Percentiles rank a stretch among this genome's conserved stretches.
These are phyloP conservation scores for Allantophomopsis cytisporea DNA, from an alignment of 2,329 filamentous ascomycete species.

Conservation along the genomic window DNA sequence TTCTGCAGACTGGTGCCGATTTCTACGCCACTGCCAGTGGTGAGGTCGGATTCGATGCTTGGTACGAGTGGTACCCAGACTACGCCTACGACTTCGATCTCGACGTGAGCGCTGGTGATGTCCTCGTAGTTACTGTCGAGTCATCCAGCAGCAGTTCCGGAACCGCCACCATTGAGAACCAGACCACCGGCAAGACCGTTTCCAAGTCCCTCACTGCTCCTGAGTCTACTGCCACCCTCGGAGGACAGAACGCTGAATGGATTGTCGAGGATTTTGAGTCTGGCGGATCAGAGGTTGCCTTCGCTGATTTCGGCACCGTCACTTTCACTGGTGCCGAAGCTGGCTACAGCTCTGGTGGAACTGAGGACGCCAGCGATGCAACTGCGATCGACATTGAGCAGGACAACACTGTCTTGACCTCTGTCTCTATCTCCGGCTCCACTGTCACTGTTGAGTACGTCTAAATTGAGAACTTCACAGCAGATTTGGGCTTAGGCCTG, in stretches of 20 bases:
- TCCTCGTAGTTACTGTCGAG: conserved; percentile 23
- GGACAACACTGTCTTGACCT: background rate
- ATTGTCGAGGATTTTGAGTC: conserved; percentile 34
- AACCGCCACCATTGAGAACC: conserved; percentile 28
- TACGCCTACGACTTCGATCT: conserved; percentile 24
- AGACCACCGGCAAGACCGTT: conserved; percentile 26
- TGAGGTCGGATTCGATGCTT: conserved; percentile 28
- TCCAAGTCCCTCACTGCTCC: conserved; percentile 25
- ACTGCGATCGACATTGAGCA: conserved; percentile 25
- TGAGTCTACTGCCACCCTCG: conserved; percentile 14
- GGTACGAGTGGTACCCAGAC: conserved; percentile 31
- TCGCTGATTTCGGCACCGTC: conserved; percentile 31
- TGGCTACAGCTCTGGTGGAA: conserved; percentile 8
- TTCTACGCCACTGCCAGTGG: conserved; percentile 26
- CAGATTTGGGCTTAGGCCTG: too few species aligned
- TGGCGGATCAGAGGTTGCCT: conserved; percentile 22
- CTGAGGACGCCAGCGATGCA: conserved; percentile 16
- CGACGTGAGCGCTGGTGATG: conserved; percentile 23
- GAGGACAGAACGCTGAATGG: conserved; percentile 33
- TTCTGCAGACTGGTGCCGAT: conserved; percentile 31
- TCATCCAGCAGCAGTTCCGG: conserved; percentile 24
- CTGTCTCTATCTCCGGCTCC: background rate
- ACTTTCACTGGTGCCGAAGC: conserved; percentile 26
- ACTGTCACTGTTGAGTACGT: too few species aligned
- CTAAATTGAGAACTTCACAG: too few species aligned